Evolutionary conservation across 768 basidiomycete genomes (phyloP).

Genomic region (Auricularia sp.): DNA sequence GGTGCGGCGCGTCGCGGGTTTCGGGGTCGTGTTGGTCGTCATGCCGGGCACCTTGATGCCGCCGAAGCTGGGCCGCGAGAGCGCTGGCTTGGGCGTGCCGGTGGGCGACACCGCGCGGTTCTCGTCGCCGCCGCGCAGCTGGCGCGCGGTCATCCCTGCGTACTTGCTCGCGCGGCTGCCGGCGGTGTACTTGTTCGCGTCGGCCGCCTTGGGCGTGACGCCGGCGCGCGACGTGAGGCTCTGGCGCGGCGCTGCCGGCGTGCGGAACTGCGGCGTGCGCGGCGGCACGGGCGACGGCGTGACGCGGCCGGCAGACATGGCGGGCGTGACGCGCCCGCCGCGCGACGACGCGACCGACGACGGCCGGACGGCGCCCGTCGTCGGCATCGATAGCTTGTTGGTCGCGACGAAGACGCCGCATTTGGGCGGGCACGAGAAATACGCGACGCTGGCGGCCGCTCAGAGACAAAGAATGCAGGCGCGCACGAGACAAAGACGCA

Average conservation of each 20-base stretch:
- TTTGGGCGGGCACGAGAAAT: constrained; percentile 74
- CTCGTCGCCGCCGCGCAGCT: constrained; percentile 45
- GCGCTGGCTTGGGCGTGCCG: constrained; percentile 4
- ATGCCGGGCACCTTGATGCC: constrained; percentile 2
- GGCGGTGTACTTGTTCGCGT: constrained; percentile 47
- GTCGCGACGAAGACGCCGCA: constrained; percentile 89
- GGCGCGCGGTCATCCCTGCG: constrained; percentile 73
- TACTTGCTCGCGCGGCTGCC: constrained; percentile 83
- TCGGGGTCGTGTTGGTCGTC: background rate
- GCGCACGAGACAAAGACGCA: constrained; percentile 33
- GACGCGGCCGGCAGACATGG: constrained; percentile 39
- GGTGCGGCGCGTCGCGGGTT: constrained; percentile 7
- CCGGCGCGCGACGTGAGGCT: background rate
- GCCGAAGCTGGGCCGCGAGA: constrained; percentile 6
- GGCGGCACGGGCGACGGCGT: constrained; percentile 37
- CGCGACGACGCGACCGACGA: constrained; percentile 73
- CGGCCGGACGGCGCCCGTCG: constrained; percentile 54
- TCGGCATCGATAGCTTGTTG: constrained; percentile 71
- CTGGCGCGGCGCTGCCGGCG: constrained; percentile 1
- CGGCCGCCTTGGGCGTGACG: constrained; percentile 9
- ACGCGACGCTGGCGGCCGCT: constrained; percentile 21
- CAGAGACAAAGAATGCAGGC: constrained; percentile 2
- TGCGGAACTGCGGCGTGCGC: constrained; percentile 1
- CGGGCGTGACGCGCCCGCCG: constrained; percentile 25
- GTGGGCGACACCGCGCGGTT: background rate